Conservation (phyloP, 768 basidiomycete species). For the Xerocomus potaroensis region DNA sequence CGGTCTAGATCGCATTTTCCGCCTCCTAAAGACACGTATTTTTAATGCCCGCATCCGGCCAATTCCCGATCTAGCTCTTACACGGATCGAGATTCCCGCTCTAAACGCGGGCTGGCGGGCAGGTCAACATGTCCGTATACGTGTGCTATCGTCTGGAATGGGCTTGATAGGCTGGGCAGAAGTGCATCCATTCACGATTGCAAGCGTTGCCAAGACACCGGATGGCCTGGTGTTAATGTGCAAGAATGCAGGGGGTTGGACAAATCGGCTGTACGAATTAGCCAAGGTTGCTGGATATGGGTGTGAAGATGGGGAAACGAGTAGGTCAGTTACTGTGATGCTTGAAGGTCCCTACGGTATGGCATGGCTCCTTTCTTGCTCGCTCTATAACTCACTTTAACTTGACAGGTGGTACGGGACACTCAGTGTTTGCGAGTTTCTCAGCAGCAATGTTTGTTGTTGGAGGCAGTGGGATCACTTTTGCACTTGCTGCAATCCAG, state of each 20-base stretch:
- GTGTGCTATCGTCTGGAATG: constrained; percentile 39
- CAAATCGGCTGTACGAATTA: constrained; percentile 38
- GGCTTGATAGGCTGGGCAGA: constrained; percentile 39
- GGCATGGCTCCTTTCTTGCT: not conserved
- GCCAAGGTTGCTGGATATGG: constrained; percentile 35
- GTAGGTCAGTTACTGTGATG: constrained; percentile 35
- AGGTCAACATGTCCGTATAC: constrained; percentile 57
- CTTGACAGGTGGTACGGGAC: constrained; percentile 37
- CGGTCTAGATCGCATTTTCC: constrained; percentile 41
- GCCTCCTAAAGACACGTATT: constrained; percentile 45
- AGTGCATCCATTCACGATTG: constrained; percentile 52
- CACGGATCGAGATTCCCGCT: constrained; percentile 42
- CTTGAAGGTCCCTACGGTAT: constrained; percentile 54
- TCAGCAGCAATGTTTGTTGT: constrained; percentile 52
- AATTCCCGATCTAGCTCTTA: constrained; percentile 42
- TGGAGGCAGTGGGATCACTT: constrained; percentile 62
- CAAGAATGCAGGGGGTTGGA: constrained; percentile 52
- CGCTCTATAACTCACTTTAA: constrained; percentile 1
- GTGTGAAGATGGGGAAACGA: constrained; percentile 23
- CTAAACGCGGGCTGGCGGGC: constrained; percentile 53
- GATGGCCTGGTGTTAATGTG: constrained; percentile 47
- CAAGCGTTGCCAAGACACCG: constrained; percentile 37
- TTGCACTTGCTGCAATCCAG: constrained; percentile 46
- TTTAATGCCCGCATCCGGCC: constrained; percentile 41
- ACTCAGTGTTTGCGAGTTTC: constrained; percentile 46